Base-by-base conservation (phyloP, 1,139 yeast genomes). In the Candida sp. region DNA sequence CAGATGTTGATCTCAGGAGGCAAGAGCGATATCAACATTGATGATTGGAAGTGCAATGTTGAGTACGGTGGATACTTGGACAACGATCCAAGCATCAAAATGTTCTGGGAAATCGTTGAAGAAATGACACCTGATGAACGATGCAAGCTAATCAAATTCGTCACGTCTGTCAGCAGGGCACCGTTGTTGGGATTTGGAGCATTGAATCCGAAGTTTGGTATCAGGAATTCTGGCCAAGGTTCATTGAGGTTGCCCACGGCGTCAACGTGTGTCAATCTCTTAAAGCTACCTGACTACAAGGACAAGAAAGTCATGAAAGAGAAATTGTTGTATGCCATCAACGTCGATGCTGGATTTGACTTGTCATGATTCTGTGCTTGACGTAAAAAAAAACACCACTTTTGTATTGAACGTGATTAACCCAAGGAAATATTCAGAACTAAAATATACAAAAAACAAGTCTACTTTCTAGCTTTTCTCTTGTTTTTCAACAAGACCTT, bases 1-100 rank as follows among this genome's bases (percentile, higher is more conserved):
- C 97, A 91, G 65, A 85, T 86, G 78, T 75, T 96, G 37, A 87
- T 94, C 3, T 88, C 96, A 8, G 98, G 98, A 7, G 96, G 91
- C 1, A 69, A 70, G 47, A 83, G 80, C 30, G 88, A 85, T 53
- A 80, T 94, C 26, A 84, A 92, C 64, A 68, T 93, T 5, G 73
- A 77, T 1, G 97, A 94, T 60, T 80, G 96, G 72, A 76, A 76
- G 53, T 58, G 60, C 0, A 79, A 91, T 64, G 84, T 87, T 0
- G 86, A 75, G 34, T 84, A 87, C 57, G 90, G 90, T 4, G 96
- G 94, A 0, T 93, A 75, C 62, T 59, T 67, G 7, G 83, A 73
- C n/a, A 66, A 68, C 9, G 91, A 88, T 63, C 54, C 66, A 12
- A 88, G 91, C 0, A 74, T 94, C 12, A 54, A 56, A 22, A 72